Evolutionary conservation across 345 rosid species (phyloP).

Genomic region (thale cress (Arabidopsis thaliana)): DNA sequence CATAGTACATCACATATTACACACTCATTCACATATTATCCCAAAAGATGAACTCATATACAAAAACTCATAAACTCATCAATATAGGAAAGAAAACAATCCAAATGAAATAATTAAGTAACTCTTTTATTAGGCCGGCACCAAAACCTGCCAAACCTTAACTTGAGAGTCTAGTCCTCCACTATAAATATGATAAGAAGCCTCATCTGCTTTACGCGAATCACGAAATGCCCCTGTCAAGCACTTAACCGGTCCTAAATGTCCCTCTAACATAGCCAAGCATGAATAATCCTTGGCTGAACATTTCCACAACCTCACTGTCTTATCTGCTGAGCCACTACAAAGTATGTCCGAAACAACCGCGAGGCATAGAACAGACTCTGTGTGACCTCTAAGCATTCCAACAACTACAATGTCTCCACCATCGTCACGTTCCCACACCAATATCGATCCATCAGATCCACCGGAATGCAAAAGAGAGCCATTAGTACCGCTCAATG

Average conservation of each 20-base stretch:
- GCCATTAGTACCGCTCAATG: slow-evolving; percentile 55
- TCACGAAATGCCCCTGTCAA: slow-evolving; percentile 67
- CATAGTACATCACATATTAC: neutral
- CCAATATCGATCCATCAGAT: slow-evolving; percentile 68
- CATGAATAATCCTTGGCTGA: slow-evolving; percentile 55
- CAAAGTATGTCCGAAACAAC: slow-evolving; percentile 66
- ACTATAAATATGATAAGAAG: slow-evolving; percentile 64
- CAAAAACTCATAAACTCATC: slow-evolving; percentile 1
- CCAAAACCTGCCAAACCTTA: slow-evolving; percentile 75
- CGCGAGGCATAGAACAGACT: slow-evolving; percentile 70
- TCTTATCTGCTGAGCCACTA: slow-evolving; percentile 90
- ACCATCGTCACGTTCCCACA: slow-evolving; percentile 65
- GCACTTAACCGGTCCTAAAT: slow-evolving; percentile 88
- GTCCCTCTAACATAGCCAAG: slow-evolving; percentile 75
- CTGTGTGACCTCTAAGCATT: slow-evolving; percentile 72
- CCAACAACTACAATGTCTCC: slow-evolving; percentile 57
- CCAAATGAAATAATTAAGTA: neutral
- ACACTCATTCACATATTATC: slow-evolving; percentile 24
- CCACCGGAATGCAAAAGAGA: slow-evolving; percentile 73
- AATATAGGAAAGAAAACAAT: neutral
- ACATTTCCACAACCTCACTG: slow-evolving; percentile 75
- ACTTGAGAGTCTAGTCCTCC: slow-evolving; percentile 88
- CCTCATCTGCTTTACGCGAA: slow-evolving; percentile 34
- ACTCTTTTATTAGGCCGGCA: slow-evolving; percentile 45
- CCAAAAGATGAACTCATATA: slow-evolving; percentile 13